These are phyloP conservation scores for Diaporthe sp. DNA, from an alignment of 2,329 filamentous ascomycete species.

Conservation along the genomic window DNA sequence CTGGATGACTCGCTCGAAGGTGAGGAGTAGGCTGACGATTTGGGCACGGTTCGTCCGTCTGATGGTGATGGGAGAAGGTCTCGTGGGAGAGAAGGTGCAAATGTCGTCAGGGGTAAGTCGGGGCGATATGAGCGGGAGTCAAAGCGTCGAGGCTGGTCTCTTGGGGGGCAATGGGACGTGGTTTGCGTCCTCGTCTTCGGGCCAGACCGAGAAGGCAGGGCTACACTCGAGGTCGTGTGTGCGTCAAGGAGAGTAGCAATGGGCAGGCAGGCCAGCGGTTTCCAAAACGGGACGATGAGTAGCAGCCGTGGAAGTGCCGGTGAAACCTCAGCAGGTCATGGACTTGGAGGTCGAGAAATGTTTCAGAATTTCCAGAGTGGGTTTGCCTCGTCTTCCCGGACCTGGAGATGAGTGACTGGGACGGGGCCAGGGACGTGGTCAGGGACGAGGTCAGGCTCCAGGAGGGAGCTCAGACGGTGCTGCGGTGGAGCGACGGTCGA, in stretches of 20 bases:
- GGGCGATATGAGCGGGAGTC: constrained; percentile 24
- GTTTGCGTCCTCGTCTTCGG: constrained; percentile 23
- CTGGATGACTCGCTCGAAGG: constrained; percentile 6
- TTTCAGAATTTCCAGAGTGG: constrained; percentile 23
- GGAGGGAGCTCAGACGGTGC: constrained; percentile 24
- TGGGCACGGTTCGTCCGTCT: constrained; percentile 6
- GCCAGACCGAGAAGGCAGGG: constrained; percentile 22
- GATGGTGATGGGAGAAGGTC: constrained; percentile 15
- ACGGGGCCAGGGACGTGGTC: constrained; percentile 8
- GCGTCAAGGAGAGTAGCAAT: not conserved
- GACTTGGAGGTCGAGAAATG: constrained; percentile 12
- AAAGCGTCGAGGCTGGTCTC: constrained; percentile 15
- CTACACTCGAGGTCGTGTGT: constrained; percentile 3
- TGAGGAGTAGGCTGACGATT: not conserved
- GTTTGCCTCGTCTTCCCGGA: not conserved
- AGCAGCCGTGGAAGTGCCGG: constrained; percentile 15
- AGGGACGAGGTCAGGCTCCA: constrained; percentile 8
- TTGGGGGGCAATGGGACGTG: constrained; percentile 5
- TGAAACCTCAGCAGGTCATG: constrained; percentile 20
- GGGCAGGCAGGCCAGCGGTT: not conserved
- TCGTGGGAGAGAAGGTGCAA: constrained; percentile 21
- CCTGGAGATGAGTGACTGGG: constrained; percentile 23
- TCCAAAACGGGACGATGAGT: constrained; percentile 21
- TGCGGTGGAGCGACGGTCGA: constrained; percentile 14
- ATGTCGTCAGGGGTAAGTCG: constrained; percentile 30